These are phyloP conservation scores for Orbilia quercus DNA, from an alignment of 2,329 filamentous ascomycete genomes.

Conservation along the genomic window DNA sequence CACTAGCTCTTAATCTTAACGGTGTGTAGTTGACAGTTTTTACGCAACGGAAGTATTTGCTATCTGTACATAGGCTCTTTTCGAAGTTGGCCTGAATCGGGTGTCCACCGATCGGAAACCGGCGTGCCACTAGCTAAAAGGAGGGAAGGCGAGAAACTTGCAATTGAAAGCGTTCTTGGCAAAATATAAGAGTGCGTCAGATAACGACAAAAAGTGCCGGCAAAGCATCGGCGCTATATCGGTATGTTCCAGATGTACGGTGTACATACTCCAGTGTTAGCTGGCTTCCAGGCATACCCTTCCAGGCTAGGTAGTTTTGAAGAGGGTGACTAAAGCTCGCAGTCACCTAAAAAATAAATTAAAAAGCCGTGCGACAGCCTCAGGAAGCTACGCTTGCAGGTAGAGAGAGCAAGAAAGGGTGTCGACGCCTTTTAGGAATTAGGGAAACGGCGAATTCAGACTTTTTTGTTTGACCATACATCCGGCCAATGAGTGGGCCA, in stretches of 20 bases:
- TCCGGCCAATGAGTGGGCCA: slow-evolving; percentile 11
- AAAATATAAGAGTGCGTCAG: background rate
- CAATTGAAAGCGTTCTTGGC: slow-evolving; percentile 36
- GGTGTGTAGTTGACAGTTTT: no score
- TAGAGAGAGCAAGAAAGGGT: slow-evolving; percentile 11
- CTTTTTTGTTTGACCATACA: background rate
- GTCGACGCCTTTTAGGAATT: slow-evolving; percentile 21
- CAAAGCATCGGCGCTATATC: slow-evolving; percentile 9
- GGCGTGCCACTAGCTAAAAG: slow-evolving; percentile 19
- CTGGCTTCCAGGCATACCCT: no score
- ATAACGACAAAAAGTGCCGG: slow-evolving; percentile 29
- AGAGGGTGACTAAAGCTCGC: background rate
- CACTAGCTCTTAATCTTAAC: no score
- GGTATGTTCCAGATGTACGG: no score
- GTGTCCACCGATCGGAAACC: slow-evolving; percentile 24
- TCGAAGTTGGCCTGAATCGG: no score
- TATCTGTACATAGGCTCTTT: no score
- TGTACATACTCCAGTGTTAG: no score
- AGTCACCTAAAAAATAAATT: no score
- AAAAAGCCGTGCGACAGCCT: slow-evolving; percentile 24
- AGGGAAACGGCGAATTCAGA: slow-evolving; percentile 46
- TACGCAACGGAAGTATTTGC: no score
- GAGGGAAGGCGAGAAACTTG: slow-evolving; percentile 29
- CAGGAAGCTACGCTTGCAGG: slow-evolving; percentile 39
- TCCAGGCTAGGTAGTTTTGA: no score